phyloP scores from a whole-genome alignment of 495 filamentous ascomycete species.

The Parmelia sp. region DNA sequence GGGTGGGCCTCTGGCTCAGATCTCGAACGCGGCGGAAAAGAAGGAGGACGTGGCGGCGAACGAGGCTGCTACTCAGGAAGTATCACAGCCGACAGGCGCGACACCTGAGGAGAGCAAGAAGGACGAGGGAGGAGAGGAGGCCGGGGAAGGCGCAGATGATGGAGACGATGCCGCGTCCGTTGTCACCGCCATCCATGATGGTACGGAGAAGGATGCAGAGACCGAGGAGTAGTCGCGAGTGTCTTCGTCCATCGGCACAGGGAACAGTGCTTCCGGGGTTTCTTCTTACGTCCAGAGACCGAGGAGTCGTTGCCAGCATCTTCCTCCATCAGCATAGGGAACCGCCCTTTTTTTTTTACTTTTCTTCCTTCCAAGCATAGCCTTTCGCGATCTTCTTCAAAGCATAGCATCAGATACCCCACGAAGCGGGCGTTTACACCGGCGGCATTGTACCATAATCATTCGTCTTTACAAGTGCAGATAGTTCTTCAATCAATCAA shows the following conservation, averaged over 20 bases:
- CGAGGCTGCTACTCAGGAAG: neutral
- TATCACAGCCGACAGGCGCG: neutral
- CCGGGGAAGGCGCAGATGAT: neutral
- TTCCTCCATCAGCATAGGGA: neutral
- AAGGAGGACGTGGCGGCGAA: conserved; percentile 9
- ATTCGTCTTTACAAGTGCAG: neutral
- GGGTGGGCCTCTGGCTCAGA: conserved; percentile 17
- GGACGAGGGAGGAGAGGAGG: neutral
- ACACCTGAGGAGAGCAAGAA: neutral
- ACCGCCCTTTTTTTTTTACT: neutral
- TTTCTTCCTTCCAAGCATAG: too few species aligned
- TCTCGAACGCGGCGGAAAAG: conserved; percentile 20
- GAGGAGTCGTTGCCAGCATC: neutral
- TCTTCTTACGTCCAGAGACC: too few species aligned
- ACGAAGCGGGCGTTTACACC: neutral
- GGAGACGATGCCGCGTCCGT: neutral
- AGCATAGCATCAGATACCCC: conserved; percentile 8
- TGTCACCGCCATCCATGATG: neutral
- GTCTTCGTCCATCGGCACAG: neutral
- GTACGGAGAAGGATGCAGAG: neutral
- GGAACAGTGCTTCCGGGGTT: neutral
- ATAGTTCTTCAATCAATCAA: neutral
- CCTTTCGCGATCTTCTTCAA: neutral
- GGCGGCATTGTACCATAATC: conserved; percentile 4
- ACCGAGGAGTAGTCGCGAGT: neutral